A percentile compares a stretch with the other conserved stretches of the same genome.
Evolutionary conservation across 2,329 filamentous ascomycete species (phyloP).

Genomic region (Fusarium lateritium): DNA sequence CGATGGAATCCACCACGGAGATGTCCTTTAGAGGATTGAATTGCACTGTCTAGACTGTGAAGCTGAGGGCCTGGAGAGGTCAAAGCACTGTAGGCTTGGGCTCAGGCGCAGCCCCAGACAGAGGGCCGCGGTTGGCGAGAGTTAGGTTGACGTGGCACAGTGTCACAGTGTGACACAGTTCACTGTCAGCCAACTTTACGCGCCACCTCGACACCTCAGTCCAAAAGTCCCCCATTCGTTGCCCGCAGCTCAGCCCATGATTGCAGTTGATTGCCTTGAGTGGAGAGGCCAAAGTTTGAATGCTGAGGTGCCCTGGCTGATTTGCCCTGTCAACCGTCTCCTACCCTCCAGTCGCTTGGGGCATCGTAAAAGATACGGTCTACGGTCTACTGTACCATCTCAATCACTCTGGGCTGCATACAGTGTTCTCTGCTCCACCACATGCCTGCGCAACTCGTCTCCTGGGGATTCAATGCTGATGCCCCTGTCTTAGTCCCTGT

Average conservation of each 20-base stretch:
- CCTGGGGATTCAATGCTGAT: no score
- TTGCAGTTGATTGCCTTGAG: background rate
- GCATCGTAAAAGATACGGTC: no score
- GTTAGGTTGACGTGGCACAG: constrained; percentile 30
- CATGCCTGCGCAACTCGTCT: no score
- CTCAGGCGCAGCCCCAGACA: background rate
- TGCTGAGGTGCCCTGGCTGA: no score
- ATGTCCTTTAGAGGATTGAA: background rate
- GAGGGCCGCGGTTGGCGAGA: background rate
- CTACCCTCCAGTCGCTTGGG: no score
- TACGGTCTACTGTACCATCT: no score
- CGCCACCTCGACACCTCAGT: no score
- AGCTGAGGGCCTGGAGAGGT: constrained; percentile 16
- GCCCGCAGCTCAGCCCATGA: background rate
- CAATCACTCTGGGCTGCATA: background rate
- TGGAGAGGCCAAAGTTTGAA: no score
- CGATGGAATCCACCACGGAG: background rate
- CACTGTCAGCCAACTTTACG: no score
- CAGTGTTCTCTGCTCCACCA: background rate
- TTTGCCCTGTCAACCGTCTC: no score
- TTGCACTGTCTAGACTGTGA: constrained; percentile 36
- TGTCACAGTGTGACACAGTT: constrained; percentile 1
- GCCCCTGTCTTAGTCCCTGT: constrained; percentile 1
- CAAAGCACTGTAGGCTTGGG: constrained; percentile 12
- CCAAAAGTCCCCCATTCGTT: no score